These are phyloP conservation scores for Plasmopara halstedii DNA, from an alignment of 352 stramenopile genomes.

Conservation along the genomic window DNA sequence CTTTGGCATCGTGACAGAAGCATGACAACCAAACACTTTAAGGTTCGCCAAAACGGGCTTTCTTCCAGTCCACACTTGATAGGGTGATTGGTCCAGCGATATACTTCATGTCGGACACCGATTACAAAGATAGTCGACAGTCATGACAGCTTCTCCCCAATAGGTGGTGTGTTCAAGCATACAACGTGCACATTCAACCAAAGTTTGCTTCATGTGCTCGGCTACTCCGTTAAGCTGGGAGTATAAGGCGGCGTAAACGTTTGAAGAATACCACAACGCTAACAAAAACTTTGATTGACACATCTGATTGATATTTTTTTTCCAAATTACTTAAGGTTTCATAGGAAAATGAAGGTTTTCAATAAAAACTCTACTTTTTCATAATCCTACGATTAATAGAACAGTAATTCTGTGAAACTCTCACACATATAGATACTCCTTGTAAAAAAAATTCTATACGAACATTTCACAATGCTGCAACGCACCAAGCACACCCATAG, in stretches of 20 bases:
- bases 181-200: not conserved
- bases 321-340: too few relatives aligned
- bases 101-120: not conserved
- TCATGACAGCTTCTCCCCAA: not conserved
- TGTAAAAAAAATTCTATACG: too few relatives aligned
- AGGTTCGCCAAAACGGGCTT: not conserved
- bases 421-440: too few relatives aligned
- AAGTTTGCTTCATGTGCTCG: not conserved
- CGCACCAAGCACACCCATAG: slow-evolving; percentile 20
- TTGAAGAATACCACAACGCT: not conserved
- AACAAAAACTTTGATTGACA: too few relatives aligned
- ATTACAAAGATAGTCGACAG: not conserved
- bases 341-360: too few relatives aligned
- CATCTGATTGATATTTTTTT: too few relatives aligned
- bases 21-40: not conserved
- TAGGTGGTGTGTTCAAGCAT: not conserved
- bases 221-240: not conserved
- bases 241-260: not conserved
- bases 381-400: too few relatives aligned
- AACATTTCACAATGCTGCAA: slow-evolving; percentile 27
- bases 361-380: too few relatives aligned
- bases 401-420: too few relatives aligned
- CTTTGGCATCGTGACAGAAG: not conserved
- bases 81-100: not conserved
- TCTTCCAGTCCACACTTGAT: not conserved